A percentile compares a stretch with the other conserved stretches of the same genome.
Evolutionary conservation across 352 stramenopile species (phyloP).

Genomic region (Globisporangium camurandrum): DNA sequence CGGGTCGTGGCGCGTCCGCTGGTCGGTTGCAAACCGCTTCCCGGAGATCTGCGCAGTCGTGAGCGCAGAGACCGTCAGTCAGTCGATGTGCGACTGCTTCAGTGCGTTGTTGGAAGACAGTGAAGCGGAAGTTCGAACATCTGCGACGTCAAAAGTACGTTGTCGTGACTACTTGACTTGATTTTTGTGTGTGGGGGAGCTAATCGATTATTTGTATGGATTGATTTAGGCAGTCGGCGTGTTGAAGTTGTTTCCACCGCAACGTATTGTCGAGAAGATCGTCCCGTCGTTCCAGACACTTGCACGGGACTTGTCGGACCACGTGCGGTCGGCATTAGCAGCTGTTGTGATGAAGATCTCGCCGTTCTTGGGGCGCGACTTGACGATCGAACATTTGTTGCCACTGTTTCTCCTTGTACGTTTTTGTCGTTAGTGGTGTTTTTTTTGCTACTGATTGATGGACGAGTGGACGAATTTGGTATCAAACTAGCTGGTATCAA

Average conservation of each 20-base stretch:
- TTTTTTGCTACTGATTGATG: too few species aligned
- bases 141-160: constrained; percentile 89
- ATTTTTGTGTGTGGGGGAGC: too few species aligned
- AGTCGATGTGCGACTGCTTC: constrained; percentile 80
- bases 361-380: constrained; percentile 88
- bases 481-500: not conserved
- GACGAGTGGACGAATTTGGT: too few species aligned
- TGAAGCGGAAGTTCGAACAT: constrained; percentile 95
- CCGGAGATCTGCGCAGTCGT: constrained; percentile 89
- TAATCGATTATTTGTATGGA: not conserved
- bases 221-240: constrained; percentile 26
- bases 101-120: constrained; percentile 94
- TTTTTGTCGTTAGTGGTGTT: too few species aligned
- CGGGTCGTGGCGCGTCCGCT: constrained; percentile 97
- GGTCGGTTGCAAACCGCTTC: constrained; percentile 97
- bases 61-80: constrained; percentile 54
- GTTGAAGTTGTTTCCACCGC: constrained; percentile 43
- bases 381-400: constrained; percentile 92
- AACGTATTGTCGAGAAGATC: constrained; percentile 64
- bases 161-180: not conserved
- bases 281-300: constrained; percentile 89
- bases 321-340: constrained; percentile 94
- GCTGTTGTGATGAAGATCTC: constrained; percentile 94
- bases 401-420: constrained; percentile 90
- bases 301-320: constrained; percentile 94